phyloP scores from a whole-genome alignment of 2,329 filamentous ascomycete species.

The Cladosporium sp. region DNA sequence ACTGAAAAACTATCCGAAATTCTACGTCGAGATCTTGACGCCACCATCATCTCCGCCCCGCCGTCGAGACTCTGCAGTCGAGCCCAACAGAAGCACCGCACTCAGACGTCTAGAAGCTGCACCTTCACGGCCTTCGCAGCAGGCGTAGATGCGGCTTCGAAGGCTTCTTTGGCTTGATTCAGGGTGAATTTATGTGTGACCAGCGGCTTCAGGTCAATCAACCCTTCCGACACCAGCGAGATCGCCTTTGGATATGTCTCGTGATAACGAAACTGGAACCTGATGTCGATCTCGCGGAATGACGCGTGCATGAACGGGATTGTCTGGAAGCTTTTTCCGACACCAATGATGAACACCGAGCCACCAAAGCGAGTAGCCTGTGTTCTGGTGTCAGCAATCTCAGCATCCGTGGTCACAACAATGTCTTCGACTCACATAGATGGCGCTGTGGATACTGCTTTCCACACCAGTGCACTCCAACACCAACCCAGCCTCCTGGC shows the following conservation, averaged over 20 bases:
- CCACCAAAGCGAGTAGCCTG: constrained; percentile 33
- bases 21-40: constrained; percentile 1
- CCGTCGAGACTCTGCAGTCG: constrained; percentile 6
- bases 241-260: constrained; percentile 41
- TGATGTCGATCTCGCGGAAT: constrained; percentile 36
- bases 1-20: constrained; percentile 1
- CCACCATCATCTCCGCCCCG: background rate
- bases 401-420: constrained; percentile 5
- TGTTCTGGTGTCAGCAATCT: background rate
- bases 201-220: constrained; percentile 37
- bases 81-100: background rate
- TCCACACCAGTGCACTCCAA: constrained; percentile 35
- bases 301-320: constrained; percentile 39
- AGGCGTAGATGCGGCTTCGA: constrained; percentile 35
- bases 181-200: constrained; percentile 37
- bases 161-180: constrained; percentile 35
- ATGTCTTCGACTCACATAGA: constrained; percentile 26
- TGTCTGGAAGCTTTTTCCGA: constrained; percentile 33
- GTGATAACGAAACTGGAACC: constrained; percentile 38
- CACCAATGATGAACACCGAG: constrained; percentile 35
- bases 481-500: constrained; percentile 30
- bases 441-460: constrained; percentile 28
- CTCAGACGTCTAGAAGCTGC: constrained; percentile 28
- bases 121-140: constrained; percentile 34
- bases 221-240: constrained; percentile 35